phyloP scores from a whole-genome alignment of 768 basidiomycete genomes.

The Leccinellum rugosiceps region DNA sequence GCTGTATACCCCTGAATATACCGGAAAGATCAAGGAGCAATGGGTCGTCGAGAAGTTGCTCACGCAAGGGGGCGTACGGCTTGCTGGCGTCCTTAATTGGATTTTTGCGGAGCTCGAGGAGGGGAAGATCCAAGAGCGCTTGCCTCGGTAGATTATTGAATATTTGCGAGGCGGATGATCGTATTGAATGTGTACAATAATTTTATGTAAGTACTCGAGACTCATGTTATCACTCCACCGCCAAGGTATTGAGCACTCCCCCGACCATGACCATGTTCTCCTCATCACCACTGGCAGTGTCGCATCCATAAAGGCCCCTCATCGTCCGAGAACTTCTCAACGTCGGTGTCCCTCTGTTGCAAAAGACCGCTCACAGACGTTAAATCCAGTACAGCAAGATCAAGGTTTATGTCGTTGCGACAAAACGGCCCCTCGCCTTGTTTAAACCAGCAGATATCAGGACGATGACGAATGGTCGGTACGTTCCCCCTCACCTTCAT shows the following conservation, averaged over 20 bases:
- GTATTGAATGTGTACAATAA: no score
- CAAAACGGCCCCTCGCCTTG: slow-evolving; percentile 77
- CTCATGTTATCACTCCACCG: no score
- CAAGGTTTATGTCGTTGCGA: slow-evolving; percentile 80
- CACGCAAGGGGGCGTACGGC: slow-evolving; percentile 77
- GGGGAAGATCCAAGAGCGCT: neutral
- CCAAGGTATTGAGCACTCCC: no score
- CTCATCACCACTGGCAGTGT: no score
- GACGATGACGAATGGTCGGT: neutral
- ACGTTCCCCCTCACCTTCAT: neutral
- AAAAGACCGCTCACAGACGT: neutral
- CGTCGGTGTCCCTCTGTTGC: slow-evolving; percentile 40
- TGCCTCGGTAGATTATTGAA: neutral
- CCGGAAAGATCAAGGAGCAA: slow-evolving; percentile 60
- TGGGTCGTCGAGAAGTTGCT: slow-evolving; percentile 81
- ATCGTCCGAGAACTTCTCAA: no score
- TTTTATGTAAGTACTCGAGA: no score
- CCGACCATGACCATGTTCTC: no score
- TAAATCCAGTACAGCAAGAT: slow-evolving; percentile 63
- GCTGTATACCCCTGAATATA: slow-evolving; percentile 79
- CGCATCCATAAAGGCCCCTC: no score
- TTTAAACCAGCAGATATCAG: slow-evolving; percentile 55
- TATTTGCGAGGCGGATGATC: neutral
- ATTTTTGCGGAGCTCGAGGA: slow-evolving; percentile 42
- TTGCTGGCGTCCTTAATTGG: slow-evolving; percentile 80